Evolutionary conservation across 345 rosid genomes (phyloP).

Genomic region (Stellera chamaejasme): DNA sequence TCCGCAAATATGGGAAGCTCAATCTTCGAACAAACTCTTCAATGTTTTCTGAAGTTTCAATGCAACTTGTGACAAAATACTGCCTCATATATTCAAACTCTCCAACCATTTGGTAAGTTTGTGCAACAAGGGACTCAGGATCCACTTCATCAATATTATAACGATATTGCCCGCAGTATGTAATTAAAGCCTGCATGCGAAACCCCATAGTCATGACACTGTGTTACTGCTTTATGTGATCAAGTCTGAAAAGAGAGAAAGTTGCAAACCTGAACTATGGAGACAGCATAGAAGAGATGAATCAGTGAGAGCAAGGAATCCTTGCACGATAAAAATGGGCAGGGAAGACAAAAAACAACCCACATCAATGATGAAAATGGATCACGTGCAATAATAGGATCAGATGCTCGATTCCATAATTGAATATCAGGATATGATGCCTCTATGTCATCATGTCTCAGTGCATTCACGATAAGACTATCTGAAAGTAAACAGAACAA

Average conservation of each 20-base stretch:
- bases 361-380: slow-evolving; percentile 97
- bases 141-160: slow-evolving; percentile 21
- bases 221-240: background rate
- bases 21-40: slow-evolving; percentile 43
- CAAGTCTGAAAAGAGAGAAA: slow-evolving; percentile 7
- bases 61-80: slow-evolving; percentile 42
- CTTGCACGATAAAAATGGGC: slow-evolving; percentile 66
- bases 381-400: slow-evolving; percentile 78
- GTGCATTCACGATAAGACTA: slow-evolving; percentile 22
- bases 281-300: slow-evolving; percentile 71
- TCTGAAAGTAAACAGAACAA: slow-evolving; percentile 31
- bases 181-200: slow-evolving; percentile 63
- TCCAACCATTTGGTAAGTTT: slow-evolving; percentile 39
- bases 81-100: slow-evolving; percentile 35
- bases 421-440: slow-evolving; percentile 36
- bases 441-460: slow-evolving; percentile 37
- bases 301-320: slow-evolving; percentile 72
- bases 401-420: slow-evolving; percentile 73
- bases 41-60: slow-evolving; percentile 40
- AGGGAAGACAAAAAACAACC: slow-evolving; percentile 89
- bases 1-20: slow-evolving; percentile 81
- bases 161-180: slow-evolving; percentile 32
- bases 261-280: slow-evolving; percentile 64
- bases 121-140: slow-evolving; percentile 42
- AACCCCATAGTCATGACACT: slow-evolving; percentile 17